Evolutionary conservation across 2,329 filamentous ascomycete genomes (phyloP).

Genomic region (Paracorniculantispora psalliotae): DNA sequence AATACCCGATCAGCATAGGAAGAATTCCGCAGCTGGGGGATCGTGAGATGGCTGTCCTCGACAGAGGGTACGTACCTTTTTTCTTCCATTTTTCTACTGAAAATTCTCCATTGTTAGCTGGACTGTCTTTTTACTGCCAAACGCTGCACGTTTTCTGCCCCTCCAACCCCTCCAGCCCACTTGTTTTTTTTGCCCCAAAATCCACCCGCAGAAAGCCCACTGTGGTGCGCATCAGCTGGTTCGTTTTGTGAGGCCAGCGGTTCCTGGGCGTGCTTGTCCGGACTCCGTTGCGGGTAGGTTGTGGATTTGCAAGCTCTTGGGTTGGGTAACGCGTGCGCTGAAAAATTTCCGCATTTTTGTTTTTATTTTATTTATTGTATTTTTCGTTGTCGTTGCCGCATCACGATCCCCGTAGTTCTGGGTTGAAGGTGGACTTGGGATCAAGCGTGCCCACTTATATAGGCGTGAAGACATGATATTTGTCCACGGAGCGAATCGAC

Average conservation of each 20-base stretch:
- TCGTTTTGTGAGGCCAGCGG: neutral
- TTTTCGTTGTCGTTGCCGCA: neutral
- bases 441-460: neutral
- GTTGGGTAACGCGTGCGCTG: slow-evolving; percentile 11
- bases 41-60: neutral
- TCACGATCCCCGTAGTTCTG: too few relatives aligned
- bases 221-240: slow-evolving; percentile 6
- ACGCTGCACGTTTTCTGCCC: neutral
- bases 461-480: neutral
- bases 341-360: neutral
- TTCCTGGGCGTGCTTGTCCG: slow-evolving; percentile 1
- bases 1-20: slow-evolving; percentile 6
- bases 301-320: neutral
- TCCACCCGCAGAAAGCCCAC: neutral
- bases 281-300: neutral
- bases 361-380: neutral
- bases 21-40: neutral
- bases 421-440: slow-evolving; percentile 2
- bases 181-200: neutral
- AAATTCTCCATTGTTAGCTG: too few relatives aligned
- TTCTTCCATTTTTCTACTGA: neutral
- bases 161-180: neutral
- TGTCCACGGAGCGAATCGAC: neutral
- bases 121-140: too few relatives aligned
- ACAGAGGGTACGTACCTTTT: slow-evolving; percentile 6